Conservation (phyloP, 1,139 yeast species). For the Saccharomyces hybrid region DNA sequence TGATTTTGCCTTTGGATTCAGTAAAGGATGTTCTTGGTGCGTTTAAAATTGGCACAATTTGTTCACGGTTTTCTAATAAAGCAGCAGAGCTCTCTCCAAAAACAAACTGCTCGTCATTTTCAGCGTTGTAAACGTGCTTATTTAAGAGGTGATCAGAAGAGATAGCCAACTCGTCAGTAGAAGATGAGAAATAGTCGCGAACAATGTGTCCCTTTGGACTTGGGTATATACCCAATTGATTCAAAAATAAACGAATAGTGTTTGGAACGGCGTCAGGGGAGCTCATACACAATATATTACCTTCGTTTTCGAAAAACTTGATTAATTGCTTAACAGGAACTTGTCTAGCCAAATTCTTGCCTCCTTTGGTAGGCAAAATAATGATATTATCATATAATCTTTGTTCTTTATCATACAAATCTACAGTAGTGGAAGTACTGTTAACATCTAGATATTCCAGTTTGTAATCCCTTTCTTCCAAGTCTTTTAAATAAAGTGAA, state of each 20-base stretch:
- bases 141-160: constrained; percentile 18
- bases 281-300: constrained; percentile 63
- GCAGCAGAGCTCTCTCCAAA: constrained; percentile 46
- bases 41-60: constrained; percentile 60
- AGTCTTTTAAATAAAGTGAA: constrained; percentile 30
- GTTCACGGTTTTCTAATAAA: constrained; percentile 50
- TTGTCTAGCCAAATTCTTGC: constrained; percentile 34
- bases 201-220: constrained; percentile 67
- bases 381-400: constrained; percentile 47
- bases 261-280: constrained; percentile 58
- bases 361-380: constrained; percentile 42
- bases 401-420: constrained; percentile 38
- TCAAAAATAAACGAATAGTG: constrained; percentile 56
- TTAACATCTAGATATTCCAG: constrained; percentile 24
- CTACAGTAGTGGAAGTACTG: constrained; percentile 29
- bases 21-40: constrained; percentile 64
- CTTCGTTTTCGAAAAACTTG: constrained; percentile 55
- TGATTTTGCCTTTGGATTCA: constrained; percentile 32
- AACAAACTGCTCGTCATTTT: constrained; percentile 20
- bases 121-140: constrained; percentile 18
- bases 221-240: constrained; percentile 77
- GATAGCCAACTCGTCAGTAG: constrained; percentile 15
- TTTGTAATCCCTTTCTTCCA: constrained; percentile 30
- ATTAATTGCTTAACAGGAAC: constrained; percentile 39
- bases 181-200: constrained; percentile 54